phyloP scores from a whole-genome alignment of 2,329 filamentous ascomycete genomes.

The Beauveria caledonica region DNA sequence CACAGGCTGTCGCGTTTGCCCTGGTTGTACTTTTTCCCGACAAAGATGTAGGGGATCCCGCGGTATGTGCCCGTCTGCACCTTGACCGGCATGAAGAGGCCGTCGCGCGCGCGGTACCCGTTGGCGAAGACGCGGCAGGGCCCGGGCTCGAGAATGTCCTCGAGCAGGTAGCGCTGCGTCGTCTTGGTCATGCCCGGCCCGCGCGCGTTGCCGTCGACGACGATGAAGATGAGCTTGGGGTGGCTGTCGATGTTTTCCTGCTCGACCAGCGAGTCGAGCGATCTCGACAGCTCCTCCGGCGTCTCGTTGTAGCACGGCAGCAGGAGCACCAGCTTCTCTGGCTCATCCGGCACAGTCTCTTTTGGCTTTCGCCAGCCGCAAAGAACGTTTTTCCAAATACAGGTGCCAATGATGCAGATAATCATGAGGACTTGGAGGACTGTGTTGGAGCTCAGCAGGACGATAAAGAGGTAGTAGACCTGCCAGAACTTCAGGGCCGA shows the following conservation, averaged over 20 bases:
- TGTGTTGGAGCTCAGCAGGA: conserved; percentile 38
- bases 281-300: conserved; percentile 32
- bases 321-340: conserved; percentile 36
- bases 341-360: conserved; percentile 27
- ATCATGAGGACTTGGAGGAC: conserved; percentile 35
- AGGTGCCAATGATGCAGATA: conserved; percentile 26
- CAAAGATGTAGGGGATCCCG: conserved; percentile 37
- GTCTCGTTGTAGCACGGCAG: conserved; percentile 44
- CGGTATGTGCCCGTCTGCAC: conserved; percentile 36
- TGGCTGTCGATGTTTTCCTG: conserved; percentile 35
- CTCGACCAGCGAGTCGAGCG: conserved; percentile 36
- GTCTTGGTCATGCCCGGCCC: conserved; percentile 40
- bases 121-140: conserved; percentile 28
- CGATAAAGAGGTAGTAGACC: conserved; percentile 35
- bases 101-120: conserved; percentile 38
- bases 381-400: conserved; percentile 22
- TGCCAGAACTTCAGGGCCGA: conserved; percentile 30
- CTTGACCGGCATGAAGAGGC: conserved; percentile 37
- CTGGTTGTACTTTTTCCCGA: conserved; percentile 41
- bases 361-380: conserved; percentile 24
- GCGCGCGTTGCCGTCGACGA: conserved; percentile 39
- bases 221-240: conserved; percentile 35
- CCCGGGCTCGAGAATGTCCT: conserved; percentile 35
- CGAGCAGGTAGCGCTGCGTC: conserved; percentile 37
- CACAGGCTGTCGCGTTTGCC: conserved; percentile 43